Base-by-base conservation (phyloP, 768 basidiomycete species). In the Grammothele lineata region DNA sequence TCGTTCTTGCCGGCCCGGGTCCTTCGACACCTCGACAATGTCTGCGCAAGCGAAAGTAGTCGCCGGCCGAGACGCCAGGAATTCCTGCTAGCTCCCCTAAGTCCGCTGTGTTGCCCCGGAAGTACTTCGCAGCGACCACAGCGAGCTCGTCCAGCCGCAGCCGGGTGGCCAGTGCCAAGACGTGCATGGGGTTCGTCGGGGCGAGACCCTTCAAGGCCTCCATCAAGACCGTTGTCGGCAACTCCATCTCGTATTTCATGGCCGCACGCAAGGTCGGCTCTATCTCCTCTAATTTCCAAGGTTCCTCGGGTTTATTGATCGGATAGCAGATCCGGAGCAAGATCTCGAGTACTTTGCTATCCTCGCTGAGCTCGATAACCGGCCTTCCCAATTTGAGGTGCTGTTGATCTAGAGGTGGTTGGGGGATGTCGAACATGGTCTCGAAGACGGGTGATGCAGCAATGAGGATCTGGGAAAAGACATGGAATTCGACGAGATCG, bases 391-490 rank as follows among this genome's bases (percentile, higher is more conserved):
- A 19, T n/a, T 19, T 30, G 34, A 37, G 32, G 26, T 22, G 24
- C 23, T 45, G 11, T 26, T 45, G 36, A 5, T 37, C 45, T 3
- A 27, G 11, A 11, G 32, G 17, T 1, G 76, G 70, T 27, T 66
- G 63, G 23, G 78, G 79, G 27, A 81, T 62, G 7, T 70, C 68
- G 53, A 83, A 76, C 65, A 79, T 71, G 50, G 71, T 69, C 43
- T 66, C 66, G 55, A 82, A 83, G 59, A 83, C 5, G 79, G 70
- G 14, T n/a, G 80, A 83, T 2, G 78, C 72, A 25, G 78, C 62
- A 15, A 76, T 70, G 26, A 83, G 66, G 41, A 81, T 65, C 30
- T 74, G 57, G 51, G 74, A 78, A 69, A 73, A 74, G 36, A 75
- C 71, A 47, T 70, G 71, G 59, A 78, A 80, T 40, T 68, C 65